phyloP scores from a whole-genome alignment of 306 rosid species.

The Rosa chinensis region DNA sequence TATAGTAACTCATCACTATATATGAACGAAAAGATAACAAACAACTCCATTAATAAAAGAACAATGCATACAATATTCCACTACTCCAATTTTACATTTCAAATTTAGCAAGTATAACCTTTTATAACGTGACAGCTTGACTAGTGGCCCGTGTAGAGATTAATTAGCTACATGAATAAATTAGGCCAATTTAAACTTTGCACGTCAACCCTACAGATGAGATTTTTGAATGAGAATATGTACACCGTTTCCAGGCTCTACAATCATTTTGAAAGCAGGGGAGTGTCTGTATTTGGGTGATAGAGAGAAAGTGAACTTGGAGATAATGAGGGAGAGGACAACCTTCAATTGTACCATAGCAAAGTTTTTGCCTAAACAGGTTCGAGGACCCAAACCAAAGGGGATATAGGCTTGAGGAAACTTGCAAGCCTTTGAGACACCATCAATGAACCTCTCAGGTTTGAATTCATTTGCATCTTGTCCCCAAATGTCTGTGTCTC shows the following conservation, averaged over 20 bases:
- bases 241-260: conserved; percentile 75
- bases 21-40: background rate
- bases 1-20: no score
- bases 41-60: background rate
- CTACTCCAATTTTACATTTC: background rate
- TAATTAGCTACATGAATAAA: background rate
- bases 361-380: conserved; percentile 80
- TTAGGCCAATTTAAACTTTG: background rate
- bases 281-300: conserved; percentile 73
- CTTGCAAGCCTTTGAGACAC: conserved; percentile 73
- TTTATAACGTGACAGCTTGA: background rate
- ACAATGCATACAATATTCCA: background rate
- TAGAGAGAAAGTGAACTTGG: conserved; percentile 58
- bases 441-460: conserved; percentile 81
- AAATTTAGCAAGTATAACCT: background rate
- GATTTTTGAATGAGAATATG: conserved; percentile 44
- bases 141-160: no score
- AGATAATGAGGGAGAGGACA: conserved; percentile 36
- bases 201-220: conserved; percentile 3
- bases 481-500: conserved; percentile 88
- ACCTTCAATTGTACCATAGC: conserved; percentile 80
- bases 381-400: conserved; percentile 74
- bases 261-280: conserved; percentile 77
- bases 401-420: conserved; percentile 70
- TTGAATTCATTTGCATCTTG: conserved; percentile 68